Conservation (phyloP, 2,329 filamentous ascomycete genomes). For the Penicillium vulpinum region DNA sequence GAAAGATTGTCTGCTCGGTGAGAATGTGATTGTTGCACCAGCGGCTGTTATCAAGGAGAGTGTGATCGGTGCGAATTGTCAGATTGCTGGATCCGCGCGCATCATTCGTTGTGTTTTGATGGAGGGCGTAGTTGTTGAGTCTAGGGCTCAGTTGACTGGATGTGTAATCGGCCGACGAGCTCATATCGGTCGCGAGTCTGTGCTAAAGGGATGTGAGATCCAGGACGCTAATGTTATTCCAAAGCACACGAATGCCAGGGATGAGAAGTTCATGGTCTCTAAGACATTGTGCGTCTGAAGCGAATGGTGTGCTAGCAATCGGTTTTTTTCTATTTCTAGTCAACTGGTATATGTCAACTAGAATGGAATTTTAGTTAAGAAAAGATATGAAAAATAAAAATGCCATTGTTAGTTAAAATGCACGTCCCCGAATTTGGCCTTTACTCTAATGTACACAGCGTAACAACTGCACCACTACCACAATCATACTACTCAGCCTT, state of each 20-base stretch:
- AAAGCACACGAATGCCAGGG: background rate
- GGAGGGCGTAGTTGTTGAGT: background rate
- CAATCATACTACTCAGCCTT: background rate
- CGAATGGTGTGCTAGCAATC: background rate
- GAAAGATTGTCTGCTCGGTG: background rate
- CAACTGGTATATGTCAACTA: background rate
- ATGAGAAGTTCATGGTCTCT: background rate
- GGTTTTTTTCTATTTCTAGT: too few relatives aligned
- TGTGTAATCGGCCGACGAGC: conserved; percentile 2
- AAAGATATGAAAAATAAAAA: too few relatives aligned
- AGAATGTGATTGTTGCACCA: background rate
- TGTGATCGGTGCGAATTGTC: background rate
- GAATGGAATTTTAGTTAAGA: too few relatives aligned
- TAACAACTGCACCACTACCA: too few relatives aligned
- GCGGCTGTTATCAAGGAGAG: conserved; percentile 2
- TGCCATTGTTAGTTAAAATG: too few relatives aligned
- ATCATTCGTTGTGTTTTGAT: conserved; percentile 5
- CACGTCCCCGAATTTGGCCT: too few relatives aligned
- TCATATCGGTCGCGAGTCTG: background rate
- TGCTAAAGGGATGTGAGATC: background rate
- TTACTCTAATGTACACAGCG: too few relatives aligned
- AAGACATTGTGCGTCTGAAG: background rate
- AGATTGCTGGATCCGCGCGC: background rate
- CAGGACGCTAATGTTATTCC: background rate
- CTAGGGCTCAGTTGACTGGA: background rate